A percentile compares a stretch with the other conserved stretches of the same genome.
phyloP scores from a whole-genome alignment of 345 rosid genomes.

The Melaleuca alternifolia region DNA sequence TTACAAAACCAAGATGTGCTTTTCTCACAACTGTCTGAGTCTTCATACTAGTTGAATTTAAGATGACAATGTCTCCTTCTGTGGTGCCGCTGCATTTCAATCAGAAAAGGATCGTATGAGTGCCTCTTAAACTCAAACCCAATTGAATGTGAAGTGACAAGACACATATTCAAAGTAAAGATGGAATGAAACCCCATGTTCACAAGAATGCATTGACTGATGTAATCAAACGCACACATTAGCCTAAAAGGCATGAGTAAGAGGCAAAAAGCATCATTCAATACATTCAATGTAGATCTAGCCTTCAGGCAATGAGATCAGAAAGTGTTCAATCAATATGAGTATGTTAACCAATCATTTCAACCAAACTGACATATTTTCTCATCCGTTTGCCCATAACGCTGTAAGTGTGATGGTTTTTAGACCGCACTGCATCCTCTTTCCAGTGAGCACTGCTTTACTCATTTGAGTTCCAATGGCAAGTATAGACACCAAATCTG shows the following conservation, averaged over 20 bases:
- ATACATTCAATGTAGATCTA: background rate
- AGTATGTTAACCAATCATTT: background rate
- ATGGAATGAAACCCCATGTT: background rate
- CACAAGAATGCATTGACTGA: background rate
- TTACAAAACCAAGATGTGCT: conserved; percentile 86
- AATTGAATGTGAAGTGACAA: background rate
- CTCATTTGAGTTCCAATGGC: background rate
- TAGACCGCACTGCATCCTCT: background rate
- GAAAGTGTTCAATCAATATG: background rate
- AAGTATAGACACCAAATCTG: background rate
- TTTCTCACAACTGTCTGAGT: conserved; percentile 32
- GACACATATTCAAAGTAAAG: background rate
- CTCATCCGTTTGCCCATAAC: background rate
- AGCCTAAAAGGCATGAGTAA: background rate
- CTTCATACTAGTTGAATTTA: conserved; percentile 41
- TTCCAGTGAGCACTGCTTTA: background rate
- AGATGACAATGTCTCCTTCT: conserved; percentile 53
- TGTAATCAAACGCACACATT: background rate
- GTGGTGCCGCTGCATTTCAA: conserved; percentile 52
- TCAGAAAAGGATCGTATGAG: background rate
- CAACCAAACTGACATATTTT: background rate
- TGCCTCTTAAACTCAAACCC: background rate
- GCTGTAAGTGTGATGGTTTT: background rate
- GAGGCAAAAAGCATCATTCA: background rate
- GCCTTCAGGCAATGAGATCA: background rate